Base-by-base conservation (phyloP, 1,284 basidiomycete genomes). In the Malassezia dermatis region DNA sequence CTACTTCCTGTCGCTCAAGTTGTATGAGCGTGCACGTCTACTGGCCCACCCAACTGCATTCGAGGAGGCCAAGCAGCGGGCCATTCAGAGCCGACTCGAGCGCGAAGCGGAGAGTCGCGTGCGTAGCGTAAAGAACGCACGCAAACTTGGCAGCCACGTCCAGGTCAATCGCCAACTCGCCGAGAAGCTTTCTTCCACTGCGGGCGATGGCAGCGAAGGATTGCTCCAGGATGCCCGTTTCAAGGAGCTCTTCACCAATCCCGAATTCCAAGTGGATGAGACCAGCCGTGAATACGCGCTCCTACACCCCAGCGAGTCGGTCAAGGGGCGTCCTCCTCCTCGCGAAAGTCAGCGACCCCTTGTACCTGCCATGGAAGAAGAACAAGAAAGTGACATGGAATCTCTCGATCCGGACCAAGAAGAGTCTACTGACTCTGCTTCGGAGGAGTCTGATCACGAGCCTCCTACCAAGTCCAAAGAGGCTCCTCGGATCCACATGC, bases 31-130 rank as follows among this genome's bases (percentile, higher is more conserved):
- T 48, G 94, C 94, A 1, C 84, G 91, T 31, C 82, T 95, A 65
- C 89, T 98, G 64, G 85, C 88, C 59, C 95, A 98, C 77, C 94
- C 94, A 0, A 93, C 89, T 71, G 89, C 85, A 4, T 96, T 96
- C 73, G 84, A 84, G 47, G 94, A 98, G 71, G 85, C 95, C 75
- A 84, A 89, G 61, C 90, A 95, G 74, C 84, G 84, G 64, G 77
- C 88, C 63, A 82, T 98, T 53, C 81, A 83, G 56, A 85, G 89
- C 69, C 89, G 89, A 75, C 82, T 99, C 76, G 89, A 93, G 59
- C 88, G 90, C 75, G 82, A 94, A 78, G 84, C 89, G 3, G 90
- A 98, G 76, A 86, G 83, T 21, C 82, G 94, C 32, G 98, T 99
- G 73, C 83, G 93, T 35, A 63, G 39, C 26, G 59, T 58, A 49